Evolutionary conservation across 352 stramenopile species (phyloP).

Genomic region (Discostella stelligera): DNA sequence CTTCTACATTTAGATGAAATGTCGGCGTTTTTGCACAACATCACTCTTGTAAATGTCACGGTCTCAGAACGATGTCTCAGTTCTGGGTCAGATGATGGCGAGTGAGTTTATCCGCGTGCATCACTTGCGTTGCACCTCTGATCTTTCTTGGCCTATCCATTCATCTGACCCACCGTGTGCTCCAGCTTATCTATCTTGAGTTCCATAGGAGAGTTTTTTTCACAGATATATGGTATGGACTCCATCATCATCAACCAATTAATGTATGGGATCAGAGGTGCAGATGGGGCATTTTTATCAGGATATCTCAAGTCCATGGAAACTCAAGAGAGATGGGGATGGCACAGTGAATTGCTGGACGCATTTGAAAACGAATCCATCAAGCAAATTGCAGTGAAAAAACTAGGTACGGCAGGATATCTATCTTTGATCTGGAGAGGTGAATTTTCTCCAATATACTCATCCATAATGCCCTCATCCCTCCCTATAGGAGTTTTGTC

Average conservation of each 20-base stretch:
- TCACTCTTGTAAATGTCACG: conserved; percentile 59
- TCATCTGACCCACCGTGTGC: background rate
- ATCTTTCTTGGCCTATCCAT: background rate
- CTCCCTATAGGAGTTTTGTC: conserved; percentile 36
- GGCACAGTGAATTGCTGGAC: conserved; percentile 45
- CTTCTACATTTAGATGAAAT: conserved; percentile 55
- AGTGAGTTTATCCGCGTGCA: conserved; percentile 23
- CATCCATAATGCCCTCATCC: background rate
- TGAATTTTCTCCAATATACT: background rate
- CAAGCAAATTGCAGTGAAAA: conserved; percentile 33
- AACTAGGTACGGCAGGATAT: conserved; percentile 26
- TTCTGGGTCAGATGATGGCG: conserved; percentile 54
- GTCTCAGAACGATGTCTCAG: conserved; percentile 57
- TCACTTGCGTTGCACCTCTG: conserved; percentile 1
- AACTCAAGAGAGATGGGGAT: conserved; percentile 58
- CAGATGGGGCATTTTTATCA: conserved; percentile 28
- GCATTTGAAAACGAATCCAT: conserved; percentile 42
- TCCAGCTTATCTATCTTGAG: conserved; percentile 38
- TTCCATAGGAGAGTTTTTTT: conserved; percentile 43
- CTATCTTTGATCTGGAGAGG: background rate
- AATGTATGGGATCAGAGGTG: conserved; percentile 56
- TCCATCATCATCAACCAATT: conserved; percentile 64
- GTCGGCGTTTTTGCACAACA: conserved; percentile 41
- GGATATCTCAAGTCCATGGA: conserved; percentile 49
- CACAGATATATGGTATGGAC: conserved; percentile 70